Evolutionary conservation across 768 basidiomycete species (phyloP), one percentile per base, ranked within the genome.

Genomic region (Leccinum truebloodii): DNA sequence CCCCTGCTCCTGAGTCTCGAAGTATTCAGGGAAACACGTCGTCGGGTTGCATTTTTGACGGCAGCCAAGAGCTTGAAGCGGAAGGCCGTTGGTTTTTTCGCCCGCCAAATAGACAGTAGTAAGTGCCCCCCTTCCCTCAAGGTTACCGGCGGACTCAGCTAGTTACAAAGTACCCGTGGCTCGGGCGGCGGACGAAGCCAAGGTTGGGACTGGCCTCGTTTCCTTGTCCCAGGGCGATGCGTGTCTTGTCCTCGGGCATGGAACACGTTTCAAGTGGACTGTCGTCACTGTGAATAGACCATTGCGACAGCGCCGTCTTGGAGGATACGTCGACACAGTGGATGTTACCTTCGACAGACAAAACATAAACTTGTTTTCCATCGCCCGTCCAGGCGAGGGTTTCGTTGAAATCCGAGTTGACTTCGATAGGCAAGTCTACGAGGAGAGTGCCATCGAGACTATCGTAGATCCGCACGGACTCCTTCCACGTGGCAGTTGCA

Each of bases 11-110:
- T 98, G 50, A 86, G 85, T 59, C 83, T 92, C 58, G 90, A 97
- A 73, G 93, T 94, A 20, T 86, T 90, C 73, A 86, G 88, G 65
- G 93, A 97, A 76, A 88, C 89, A 3, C 81, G 84, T 10, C 83
- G 96, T 48, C 83, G 86, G 68, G 91, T 96, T 20, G 87, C 89
- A 58, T 94, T 95, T 71, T 79, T 98, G 30, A 88, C 89, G 8
- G 96, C 96, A 28, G 94, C 92, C 3, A 89, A 88, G 73, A 95
- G 93, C 71, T 84, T 96, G 91, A 74, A 90, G 59, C 78, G 92
- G 53, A 83, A 81, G 64, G 83, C 86, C 61, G 80, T 98, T 54
- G 95, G 95, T 0, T 85, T 87, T 66, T 92, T 92, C 69, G 86
- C 89, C 6, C 79, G 86, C 26, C 75, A 94, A 48, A 92, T 98